Conservation (phyloP, 1,284 basidiomycete genomes). For the Cryptococcus sp. region DNA sequence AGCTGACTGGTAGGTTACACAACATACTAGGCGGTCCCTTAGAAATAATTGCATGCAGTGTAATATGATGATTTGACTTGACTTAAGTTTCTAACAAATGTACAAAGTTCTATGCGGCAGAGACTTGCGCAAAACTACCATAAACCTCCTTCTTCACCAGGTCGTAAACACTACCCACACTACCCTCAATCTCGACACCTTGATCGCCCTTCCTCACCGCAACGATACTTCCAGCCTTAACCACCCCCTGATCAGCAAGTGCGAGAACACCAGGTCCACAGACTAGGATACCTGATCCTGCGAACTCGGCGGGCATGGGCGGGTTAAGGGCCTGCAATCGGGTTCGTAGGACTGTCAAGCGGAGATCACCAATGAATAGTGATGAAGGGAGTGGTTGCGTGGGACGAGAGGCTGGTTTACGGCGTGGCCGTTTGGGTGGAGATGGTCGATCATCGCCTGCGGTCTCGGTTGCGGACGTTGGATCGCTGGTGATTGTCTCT, state of each 20-base stretch:
- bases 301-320: conserved; percentile 76
- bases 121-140: conserved; percentile 76
- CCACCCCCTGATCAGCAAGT: conserved; percentile 53
- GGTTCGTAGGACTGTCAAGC: conserved; percentile 76
- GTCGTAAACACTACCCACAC: conserved; percentile 82
- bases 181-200: conserved; percentile 80
- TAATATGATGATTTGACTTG: too few species aligned
- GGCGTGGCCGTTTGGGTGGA: conserved; percentile 33
- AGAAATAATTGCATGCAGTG: too few species aligned
- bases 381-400: conserved; percentile 68
- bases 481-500: conserved; percentile 48
- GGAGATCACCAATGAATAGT: conserved; percentile 92
- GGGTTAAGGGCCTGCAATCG: conserved; percentile 62
- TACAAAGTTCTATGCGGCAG: conserved; percentile 45
- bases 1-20: too few species aligned
- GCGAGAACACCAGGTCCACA: conserved; percentile 59
- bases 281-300: conserved; percentile 91
- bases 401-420: conserved; percentile 42
- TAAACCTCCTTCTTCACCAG: conserved; percentile 82
- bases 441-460: conserved; percentile 5
- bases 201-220: conserved; percentile 84
- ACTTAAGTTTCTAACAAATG: too few species aligned
- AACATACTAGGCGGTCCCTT: too few species aligned
- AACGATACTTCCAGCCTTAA: conserved; percentile 65
- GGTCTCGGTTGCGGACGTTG: neutral